Conservation (phyloP, 352 stramenopile species). For the Globisporangium abappressorium region DNA sequence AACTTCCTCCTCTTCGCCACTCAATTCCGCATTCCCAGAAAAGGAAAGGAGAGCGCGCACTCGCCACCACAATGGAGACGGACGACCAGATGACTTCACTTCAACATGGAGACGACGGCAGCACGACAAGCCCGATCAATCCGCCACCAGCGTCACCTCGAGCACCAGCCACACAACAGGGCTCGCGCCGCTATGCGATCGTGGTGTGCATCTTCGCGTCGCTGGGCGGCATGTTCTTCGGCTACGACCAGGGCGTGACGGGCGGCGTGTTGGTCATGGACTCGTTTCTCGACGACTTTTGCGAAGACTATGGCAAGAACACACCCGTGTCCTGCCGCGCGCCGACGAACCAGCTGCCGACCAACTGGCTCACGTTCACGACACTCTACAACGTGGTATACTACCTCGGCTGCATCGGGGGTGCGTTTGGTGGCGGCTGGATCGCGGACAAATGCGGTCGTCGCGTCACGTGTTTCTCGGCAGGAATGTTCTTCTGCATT, state of each 20-base stretch:
- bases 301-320: conserved; percentile 41
- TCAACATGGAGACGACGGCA: neutral
- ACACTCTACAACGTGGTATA: conserved; percentile 40
- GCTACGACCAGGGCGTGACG: conserved; percentile 44
- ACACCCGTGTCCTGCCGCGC: conserved; percentile 21
- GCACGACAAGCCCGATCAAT: neutral
- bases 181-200: conserved; percentile 21
- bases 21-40: too few relatives aligned
- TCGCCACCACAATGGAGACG: neutral
- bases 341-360: conserved; percentile 18
- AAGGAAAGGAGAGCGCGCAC: too few relatives aligned
- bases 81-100: neutral
- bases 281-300: conserved; percentile 44
- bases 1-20: too few relatives aligned
- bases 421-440: conserved; percentile 27
- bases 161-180: neutral
- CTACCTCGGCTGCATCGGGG: conserved; percentile 39
- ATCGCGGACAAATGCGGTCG: conserved; percentile 37
- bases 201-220: conserved; percentile 32
- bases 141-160: neutral
- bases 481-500: conserved; percentile 35
- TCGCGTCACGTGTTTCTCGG: conserved; percentile 34
- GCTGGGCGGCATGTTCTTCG: conserved; percentile 46
- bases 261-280: conserved; percentile 41
- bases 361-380: conserved; percentile 44